phyloP scores from a whole-genome alignment of 306 rosid species.

The Lupinus albus region DNA sequence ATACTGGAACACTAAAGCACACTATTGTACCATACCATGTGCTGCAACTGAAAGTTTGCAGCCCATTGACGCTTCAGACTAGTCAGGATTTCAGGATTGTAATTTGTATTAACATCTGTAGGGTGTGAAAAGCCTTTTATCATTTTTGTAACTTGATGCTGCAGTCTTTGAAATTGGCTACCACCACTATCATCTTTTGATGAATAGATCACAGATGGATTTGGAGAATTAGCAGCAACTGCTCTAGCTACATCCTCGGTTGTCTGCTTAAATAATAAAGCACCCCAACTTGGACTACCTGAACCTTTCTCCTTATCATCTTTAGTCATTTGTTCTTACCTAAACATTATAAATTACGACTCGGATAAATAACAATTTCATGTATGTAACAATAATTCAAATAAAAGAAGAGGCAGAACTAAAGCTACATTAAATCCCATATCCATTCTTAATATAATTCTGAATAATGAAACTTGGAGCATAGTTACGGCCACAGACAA shows the following conservation, averaged over 20 bases:
- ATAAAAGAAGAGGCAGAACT: constrained; percentile 7
- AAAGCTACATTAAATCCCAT: constrained; percentile 17
- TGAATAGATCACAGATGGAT: constrained; percentile 62
- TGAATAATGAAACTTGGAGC: constrained; percentile 6
- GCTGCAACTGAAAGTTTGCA: constrained; percentile 76
- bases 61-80: constrained; percentile 96
- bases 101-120: constrained; percentile 58
- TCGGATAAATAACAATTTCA: constrained; percentile 28
- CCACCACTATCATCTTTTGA: constrained; percentile 69
- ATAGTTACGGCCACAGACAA: constrained; percentile 1
- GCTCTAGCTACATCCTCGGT: constrained; percentile 74
- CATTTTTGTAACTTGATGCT: constrained; percentile 64
- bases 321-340: constrained; percentile 43
- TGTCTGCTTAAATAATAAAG: constrained; percentile 62
- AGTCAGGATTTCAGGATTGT: constrained; percentile 89
- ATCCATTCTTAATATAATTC: constrained; percentile 4
- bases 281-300: constrained; percentile 70
- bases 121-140: constrained; percentile 75
- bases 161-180: constrained; percentile 71
- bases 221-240: constrained; percentile 60
- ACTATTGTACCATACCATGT: constrained; percentile 40
- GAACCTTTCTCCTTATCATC: constrained; percentile 61
- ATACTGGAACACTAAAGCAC: constrained; percentile 13
- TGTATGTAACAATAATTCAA: constrained; percentile 26
- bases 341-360: constrained; percentile 22